These are phyloP conservation scores for Allium fistulosum DNA, from an alignment of 106 monocot species.

Conservation along the genomic window DNA sequence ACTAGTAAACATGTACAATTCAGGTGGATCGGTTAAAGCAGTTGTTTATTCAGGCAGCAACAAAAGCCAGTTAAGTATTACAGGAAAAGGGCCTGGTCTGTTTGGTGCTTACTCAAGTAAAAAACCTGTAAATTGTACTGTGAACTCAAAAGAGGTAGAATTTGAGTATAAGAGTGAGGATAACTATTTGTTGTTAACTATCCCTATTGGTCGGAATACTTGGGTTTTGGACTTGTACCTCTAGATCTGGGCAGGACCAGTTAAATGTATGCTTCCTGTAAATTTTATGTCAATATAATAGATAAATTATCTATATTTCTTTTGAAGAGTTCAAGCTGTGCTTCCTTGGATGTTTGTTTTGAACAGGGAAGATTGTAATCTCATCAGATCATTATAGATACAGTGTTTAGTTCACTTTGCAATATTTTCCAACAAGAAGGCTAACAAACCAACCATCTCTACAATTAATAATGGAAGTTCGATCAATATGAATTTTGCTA, in stretches of 20 bases:
- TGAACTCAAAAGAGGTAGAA: slow-evolving; percentile 26
- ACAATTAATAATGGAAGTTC: no score
- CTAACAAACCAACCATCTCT: no score
- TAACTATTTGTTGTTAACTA: slow-evolving; percentile 24
- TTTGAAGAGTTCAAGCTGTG: no score
- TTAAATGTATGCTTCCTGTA: no score
- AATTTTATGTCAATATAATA: no score
- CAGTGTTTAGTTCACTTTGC: no score
- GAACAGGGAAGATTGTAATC: no score
- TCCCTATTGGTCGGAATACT: slow-evolving; percentile 15
- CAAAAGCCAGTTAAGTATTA: slow-evolving; percentile 7
- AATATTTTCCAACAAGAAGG: no score
- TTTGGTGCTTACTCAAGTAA: slow-evolving; percentile 39
- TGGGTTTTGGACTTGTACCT: slow-evolving; percentile 21
- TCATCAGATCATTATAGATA: no score
- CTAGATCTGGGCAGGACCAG: background rate
- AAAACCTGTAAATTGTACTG: slow-evolving; percentile 18
- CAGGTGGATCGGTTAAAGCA: slow-evolving; percentile 34
- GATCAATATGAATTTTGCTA: no score
- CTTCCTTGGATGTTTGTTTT: no score
- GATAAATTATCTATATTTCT: no score
- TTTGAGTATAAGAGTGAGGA: slow-evolving; percentile 14
- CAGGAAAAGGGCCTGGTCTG: slow-evolving; percentile 32
- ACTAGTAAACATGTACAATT: slow-evolving; percentile 40
- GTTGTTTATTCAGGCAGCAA: slow-evolving; percentile 4